Conservation (phyloP, 345 rosid genomes). For the Aquilaria yunnanensis region DNA sequence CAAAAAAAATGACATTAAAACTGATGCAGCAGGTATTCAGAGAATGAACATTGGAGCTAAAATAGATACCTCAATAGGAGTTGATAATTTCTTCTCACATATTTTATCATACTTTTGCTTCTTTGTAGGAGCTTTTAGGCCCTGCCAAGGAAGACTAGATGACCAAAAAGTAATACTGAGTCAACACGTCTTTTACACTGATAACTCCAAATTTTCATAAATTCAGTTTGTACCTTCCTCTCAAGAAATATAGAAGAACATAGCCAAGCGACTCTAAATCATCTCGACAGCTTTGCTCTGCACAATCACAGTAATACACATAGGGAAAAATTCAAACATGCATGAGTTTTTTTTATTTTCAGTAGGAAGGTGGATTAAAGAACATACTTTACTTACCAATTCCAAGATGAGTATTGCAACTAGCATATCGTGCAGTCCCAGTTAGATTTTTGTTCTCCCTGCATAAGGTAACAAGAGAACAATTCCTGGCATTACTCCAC, state of each 20-base stretch:
- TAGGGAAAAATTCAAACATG: background rate
- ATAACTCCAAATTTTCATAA: background rate
- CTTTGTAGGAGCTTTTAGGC: slow-evolving; percentile 82
- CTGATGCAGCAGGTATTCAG: background rate
- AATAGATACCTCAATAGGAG: slow-evolving; percentile 76
- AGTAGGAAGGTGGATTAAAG: background rate
- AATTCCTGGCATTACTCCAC: too few relatives aligned
- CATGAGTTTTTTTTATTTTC: background rate
- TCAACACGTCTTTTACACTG: too few relatives aligned
- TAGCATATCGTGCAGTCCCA: slow-evolving; percentile 96
- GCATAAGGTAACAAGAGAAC: slow-evolving; percentile 1
- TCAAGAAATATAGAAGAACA: slow-evolving; percentile 65
- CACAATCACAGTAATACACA: background rate
- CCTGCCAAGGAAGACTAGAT: slow-evolving; percentile 92
- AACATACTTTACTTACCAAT: slow-evolving; percentile 48
- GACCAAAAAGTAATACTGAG: slow-evolving; percentile 6
- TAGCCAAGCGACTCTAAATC: slow-evolving; percentile 78
- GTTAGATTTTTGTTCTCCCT: slow-evolving; percentile 97
- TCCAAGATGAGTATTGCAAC: slow-evolving; percentile 98
- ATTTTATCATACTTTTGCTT: slow-evolving; percentile 88
- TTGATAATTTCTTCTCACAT: slow-evolving; percentile 83
- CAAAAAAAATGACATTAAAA: background rate
- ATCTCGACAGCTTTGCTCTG: slow-evolving; percentile 83
- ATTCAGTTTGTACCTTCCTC: slow-evolving; percentile 67
- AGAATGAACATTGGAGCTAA: background rate